Base-by-base conservation (phyloP, 306 rosid species). In the Hylodesmum podocarpum region DNA sequence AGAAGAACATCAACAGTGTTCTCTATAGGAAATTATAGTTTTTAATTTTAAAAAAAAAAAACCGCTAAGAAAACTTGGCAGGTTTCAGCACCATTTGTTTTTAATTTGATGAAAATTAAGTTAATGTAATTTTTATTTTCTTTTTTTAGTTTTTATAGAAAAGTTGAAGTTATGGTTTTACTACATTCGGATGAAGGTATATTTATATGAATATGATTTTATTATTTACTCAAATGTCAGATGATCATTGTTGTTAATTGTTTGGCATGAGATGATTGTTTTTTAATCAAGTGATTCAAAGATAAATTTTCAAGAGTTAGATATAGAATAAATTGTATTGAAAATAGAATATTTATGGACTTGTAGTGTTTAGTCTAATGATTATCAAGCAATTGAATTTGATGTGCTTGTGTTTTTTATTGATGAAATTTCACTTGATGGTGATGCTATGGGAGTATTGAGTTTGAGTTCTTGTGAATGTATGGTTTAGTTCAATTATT, bases 51-150 rank as follows among this genome's bases (percentile, higher is more conserved):
- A 34, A 63, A 11, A 75, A 39, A 40, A 50, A 12, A 6, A 1
- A 29, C 76, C 51, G 94, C 88, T 84, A 85, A 86, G 84, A 88
- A 87, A 86, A 37, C 51, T 80, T 81, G 70, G 93, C 89, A 66
- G 64, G 15, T 53, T 3, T 50, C 24, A 66, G 76, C 79, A 18
- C 64, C 37, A 84, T 54, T 79, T 69, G 40, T 73, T 76, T 70
- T 55, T 64, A 31, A 82, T 84, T 76, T 59, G 1, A 14, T 59
- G 1, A 14, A 37, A 66, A 55, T 67, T 28, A 77, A 84, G 86
- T 80, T 80, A 22, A 66, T 83, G 84, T 36, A 6, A 14, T 74
- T 78, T 77, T 18, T n/a, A 22, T 31, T 33, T 81, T 64, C 53
- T 66, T 12, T 51, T 57, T 64, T 81, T 57, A 65, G 75, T 24